Conservation (phyloP, 768 basidiomycete genomes). For the Collybia nuda region DNA sequence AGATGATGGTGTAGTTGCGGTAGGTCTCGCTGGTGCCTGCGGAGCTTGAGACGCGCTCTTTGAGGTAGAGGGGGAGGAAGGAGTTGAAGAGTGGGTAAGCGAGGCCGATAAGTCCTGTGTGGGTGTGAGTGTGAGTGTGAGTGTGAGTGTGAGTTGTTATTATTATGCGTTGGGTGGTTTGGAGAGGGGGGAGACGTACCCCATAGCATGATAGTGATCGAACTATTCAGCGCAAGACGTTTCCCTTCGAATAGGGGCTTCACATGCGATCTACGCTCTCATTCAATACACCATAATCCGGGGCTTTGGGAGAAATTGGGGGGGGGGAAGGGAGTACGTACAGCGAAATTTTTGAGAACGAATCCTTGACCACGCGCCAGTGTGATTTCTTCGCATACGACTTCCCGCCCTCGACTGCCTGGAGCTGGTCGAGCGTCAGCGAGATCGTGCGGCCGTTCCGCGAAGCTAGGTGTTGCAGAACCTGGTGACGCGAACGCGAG, state of each 20-base stretch:
- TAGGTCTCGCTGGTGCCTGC: slow-evolving; percentile 31
- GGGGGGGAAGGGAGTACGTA: slow-evolving; percentile 26
- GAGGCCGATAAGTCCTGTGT: slow-evolving; percentile 43
- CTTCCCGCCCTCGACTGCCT: slow-evolving; percentile 22
- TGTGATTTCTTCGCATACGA: slow-evolving; percentile 16
- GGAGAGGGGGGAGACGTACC: slow-evolving; percentile 26
- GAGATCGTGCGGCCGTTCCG: slow-evolving; percentile 44
- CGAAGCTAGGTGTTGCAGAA: slow-evolving; percentile 46
- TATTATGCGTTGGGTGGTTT: no score
- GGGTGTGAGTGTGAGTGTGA: no score
- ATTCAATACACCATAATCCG: background rate
- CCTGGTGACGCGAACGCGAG: no score
- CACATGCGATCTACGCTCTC: slow-evolving; percentile 39
- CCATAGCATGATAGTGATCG: slow-evolving; percentile 51
- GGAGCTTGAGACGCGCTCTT: slow-evolving; percentile 26
- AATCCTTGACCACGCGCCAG: slow-evolving; percentile 27
- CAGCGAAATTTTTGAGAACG: slow-evolving; percentile 40
- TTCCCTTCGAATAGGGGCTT: slow-evolving; percentile 46
- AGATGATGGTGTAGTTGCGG: slow-evolving; percentile 50
- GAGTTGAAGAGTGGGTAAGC: slow-evolving; percentile 54
- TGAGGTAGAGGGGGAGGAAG: slow-evolving; percentile 51
- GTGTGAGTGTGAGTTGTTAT: no score
- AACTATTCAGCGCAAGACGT: slow-evolving; percentile 43
- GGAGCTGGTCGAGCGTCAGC: slow-evolving; percentile 45
- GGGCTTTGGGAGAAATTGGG: background rate